Conservation (phyloP, 306 rosid species). For the Mimosa pudica region DNA sequence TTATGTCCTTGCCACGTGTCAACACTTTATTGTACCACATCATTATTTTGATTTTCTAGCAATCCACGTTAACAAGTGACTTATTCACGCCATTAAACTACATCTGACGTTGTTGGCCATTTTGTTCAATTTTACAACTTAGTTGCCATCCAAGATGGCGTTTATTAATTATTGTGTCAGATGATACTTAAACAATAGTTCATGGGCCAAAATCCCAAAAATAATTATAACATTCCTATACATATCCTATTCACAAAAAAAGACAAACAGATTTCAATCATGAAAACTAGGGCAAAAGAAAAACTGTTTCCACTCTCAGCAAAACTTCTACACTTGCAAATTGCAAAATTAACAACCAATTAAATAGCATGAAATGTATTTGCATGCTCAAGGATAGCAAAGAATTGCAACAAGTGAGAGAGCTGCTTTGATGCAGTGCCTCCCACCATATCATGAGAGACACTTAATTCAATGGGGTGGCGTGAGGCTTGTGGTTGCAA, state of each 20-base stretch:
- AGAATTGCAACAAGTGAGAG: not conserved
- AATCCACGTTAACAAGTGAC: too few relatives aligned
- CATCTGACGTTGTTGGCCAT: too few relatives aligned
- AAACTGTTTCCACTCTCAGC: not conserved
- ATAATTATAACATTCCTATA: not conserved
- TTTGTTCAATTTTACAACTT: too few relatives aligned
- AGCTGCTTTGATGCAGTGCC: not conserved
- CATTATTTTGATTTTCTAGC: too few relatives aligned
- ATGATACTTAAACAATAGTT: too few relatives aligned
- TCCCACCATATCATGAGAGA: not conserved
- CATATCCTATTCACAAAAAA: not conserved
- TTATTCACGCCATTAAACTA: too few relatives aligned
- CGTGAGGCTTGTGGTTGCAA: not conserved
- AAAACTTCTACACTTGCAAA: not conserved
- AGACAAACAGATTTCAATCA: slow-evolving; percentile 23
- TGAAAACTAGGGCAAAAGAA: not conserved
- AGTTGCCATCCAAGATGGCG: too few relatives aligned
- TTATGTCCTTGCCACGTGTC: too few relatives aligned
- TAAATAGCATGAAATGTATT: not conserved
- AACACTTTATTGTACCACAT: too few relatives aligned
- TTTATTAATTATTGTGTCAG: too few relatives aligned
- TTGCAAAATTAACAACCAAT: not conserved
- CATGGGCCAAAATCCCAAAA: not conserved
- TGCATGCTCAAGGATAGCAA: not conserved
- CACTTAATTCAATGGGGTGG: not conserved